These are phyloP conservation scores for Piper longum DNA, from an alignment of 164 flowering plant genomes.

Conservation along the genomic window DNA sequence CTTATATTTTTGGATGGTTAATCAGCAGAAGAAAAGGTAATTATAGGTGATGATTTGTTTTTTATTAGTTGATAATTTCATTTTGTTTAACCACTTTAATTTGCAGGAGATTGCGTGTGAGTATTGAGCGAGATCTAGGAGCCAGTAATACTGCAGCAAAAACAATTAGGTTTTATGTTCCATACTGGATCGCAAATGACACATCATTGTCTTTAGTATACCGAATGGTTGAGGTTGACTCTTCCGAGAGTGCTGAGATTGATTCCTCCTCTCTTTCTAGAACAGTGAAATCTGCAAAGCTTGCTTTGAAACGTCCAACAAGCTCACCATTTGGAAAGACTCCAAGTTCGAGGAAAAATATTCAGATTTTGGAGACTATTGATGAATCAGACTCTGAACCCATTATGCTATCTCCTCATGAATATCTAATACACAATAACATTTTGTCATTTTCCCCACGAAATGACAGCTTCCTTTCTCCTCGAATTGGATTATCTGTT, in stretches of 20 bases:
- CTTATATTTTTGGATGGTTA: slow-evolving; percentile 88
- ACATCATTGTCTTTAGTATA: slow-evolving; percentile 56
- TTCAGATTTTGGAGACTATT: slow-evolving; percentile 69
- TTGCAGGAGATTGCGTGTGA: slow-evolving; percentile 85
- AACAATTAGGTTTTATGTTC: slow-evolving; percentile 77
- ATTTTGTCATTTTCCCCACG: slow-evolving; percentile 48
- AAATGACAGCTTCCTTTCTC: slow-evolving; percentile 57
- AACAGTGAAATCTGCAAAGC: slow-evolving; percentile 58
- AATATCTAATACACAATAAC: slow-evolving; percentile 54
- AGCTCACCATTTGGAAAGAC: slow-evolving; percentile 24
- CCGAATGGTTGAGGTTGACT: slow-evolving; percentile 78
- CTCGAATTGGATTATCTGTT: slow-evolving; percentile 74
- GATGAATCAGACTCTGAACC: slow-evolving; percentile 63
- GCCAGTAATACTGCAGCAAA: slow-evolving; percentile 67
- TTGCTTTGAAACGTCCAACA: slow-evolving; percentile 29
- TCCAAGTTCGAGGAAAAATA: slow-evolving; percentile 37
- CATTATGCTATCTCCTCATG: slow-evolving; percentile 93
- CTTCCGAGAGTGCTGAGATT: slow-evolving; percentile 36
- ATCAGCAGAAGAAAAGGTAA: slow-evolving; percentile 68
- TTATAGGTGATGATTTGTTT: background rate
- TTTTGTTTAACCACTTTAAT: background rate
- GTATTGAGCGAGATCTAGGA: slow-evolving; percentile 84
- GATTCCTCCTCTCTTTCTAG: slow-evolving; percentile 38
- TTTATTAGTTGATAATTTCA: background rate
- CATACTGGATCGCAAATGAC: slow-evolving; percentile 87